Percentiles rank a stretch among this genome's conserved stretches.
Conservation (phyloP, 371 early-diverging fungal species). For the Capillidium heterosporum region DNA sequence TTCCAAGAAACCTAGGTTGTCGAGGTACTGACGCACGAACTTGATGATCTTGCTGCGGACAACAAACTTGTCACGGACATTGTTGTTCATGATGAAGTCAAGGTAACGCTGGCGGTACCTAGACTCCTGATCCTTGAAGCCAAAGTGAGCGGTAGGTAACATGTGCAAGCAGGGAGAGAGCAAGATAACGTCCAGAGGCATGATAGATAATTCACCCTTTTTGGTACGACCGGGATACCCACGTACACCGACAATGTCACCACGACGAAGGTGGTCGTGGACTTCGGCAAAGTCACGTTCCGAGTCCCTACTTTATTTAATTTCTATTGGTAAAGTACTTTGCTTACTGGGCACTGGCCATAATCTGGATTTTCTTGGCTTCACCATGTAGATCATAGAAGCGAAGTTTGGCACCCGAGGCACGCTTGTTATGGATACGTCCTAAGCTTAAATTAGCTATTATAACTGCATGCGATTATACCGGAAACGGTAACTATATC, state of each 20-base stretch:
- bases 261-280: constrained; percentile 32
- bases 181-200: constrained; percentile 57
- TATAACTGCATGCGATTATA: constrained; percentile 14
- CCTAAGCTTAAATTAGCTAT: constrained; percentile 6
- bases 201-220: constrained; percentile 89
- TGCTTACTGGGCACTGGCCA: constrained; percentile 50
- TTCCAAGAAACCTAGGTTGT: constrained; percentile 91
- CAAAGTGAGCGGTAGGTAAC: constrained; percentile 92
- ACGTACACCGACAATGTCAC: constrained; percentile 8
- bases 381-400: constrained; percentile 94
- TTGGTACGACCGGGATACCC: constrained; percentile 91
- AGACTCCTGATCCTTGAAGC: constrained; percentile 90
- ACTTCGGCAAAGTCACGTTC: constrained; percentile 63
- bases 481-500: constrained; percentile 64
- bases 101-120: constrained; percentile 98
- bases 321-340: neutral
- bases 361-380: constrained; percentile 86
- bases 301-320: constrained; percentile 18
- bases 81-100: constrained; percentile 97
- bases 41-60: constrained; percentile 80
- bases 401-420: constrained; percentile 70
- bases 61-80: constrained; percentile 87
- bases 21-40: constrained; percentile 89
- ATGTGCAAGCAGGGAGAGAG: constrained; percentile 94
- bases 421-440: constrained; percentile 72